phyloP scores from a whole-genome alignment of 345 rosid genomes.

The Euphorbia lathyris region DNA sequence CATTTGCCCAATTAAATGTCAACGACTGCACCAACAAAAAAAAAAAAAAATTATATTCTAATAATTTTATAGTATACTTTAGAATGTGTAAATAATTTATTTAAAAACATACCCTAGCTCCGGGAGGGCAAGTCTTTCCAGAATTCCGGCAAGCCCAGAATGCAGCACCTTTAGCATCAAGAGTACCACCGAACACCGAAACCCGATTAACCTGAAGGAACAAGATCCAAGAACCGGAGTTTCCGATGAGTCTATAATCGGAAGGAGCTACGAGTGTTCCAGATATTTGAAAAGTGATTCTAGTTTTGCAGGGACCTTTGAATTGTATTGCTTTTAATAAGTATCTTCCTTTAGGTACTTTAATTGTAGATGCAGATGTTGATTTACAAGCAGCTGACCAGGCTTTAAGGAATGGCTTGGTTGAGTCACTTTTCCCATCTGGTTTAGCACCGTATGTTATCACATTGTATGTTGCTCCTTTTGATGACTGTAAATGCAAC shows the following conservation, averaged over 20 bases:
- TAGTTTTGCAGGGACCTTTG: constrained; percentile 31
- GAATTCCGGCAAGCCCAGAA: constrained; percentile 34
- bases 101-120: constrained; percentile 26
- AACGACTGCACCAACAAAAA: constrained; percentile 35
- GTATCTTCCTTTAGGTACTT: constrained; percentile 44
- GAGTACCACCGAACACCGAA: constrained; percentile 27
- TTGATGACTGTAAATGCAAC: not conserved
- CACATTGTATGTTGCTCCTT: constrained; percentile 36
- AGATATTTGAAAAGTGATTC: constrained; percentile 15
- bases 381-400: constrained; percentile 59
- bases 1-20: constrained; percentile 33
- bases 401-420: constrained; percentile 43
- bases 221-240: constrained; percentile 35
- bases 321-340: constrained; percentile 20
- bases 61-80: too few relatives aligned
- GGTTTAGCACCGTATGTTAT: constrained; percentile 54
- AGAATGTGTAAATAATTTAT: too few relatives aligned
- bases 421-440: constrained; percentile 51
- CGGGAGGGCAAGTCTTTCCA: constrained; percentile 25
- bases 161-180: constrained; percentile 33
- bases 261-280: constrained; percentile 35
- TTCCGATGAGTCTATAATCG: constrained; percentile 22
- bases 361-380: constrained; percentile 25
- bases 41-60: not conserved
- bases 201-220: constrained; percentile 22